phyloP scores from a whole-genome alignment of 257 asterid species.

The Fraxinus excelsior region DNA sequence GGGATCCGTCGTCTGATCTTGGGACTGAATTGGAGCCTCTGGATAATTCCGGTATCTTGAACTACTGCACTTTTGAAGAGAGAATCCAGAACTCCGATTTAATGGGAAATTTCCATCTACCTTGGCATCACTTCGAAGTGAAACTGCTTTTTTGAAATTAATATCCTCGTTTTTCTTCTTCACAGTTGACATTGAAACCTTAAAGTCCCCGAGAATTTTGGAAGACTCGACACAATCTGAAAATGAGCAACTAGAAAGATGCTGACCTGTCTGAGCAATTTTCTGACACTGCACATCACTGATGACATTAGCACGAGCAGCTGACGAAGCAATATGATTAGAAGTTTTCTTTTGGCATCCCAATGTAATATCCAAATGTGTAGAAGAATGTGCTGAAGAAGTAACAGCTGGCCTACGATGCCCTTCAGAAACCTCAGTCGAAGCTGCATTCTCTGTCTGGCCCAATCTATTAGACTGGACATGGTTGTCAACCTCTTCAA shows the following conservation, averaged over 20 bases:
- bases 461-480: slow-evolving; percentile 26
- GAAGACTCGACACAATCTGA: slow-evolving; percentile 44
- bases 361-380: slow-evolving; percentile 28
- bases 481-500: slow-evolving; percentile 31
- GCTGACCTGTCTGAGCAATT: slow-evolving; percentile 33
- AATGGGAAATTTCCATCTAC: slow-evolving; percentile 36
- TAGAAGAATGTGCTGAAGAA: slow-evolving; percentile 30
- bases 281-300: slow-evolving; percentile 35
- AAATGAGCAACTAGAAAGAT: slow-evolving; percentile 30
- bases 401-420: slow-evolving; percentile 25
- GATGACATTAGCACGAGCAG: slow-evolving; percentile 31
- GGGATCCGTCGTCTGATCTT: slow-evolving; percentile 32
- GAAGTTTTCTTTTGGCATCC: slow-evolving; percentile 34
- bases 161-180: slow-evolving; percentile 45
- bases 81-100: slow-evolving; percentile 34
- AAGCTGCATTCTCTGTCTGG: slow-evolving; percentile 29
- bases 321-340: slow-evolving; percentile 20
- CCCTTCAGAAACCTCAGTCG: slow-evolving; percentile 35
- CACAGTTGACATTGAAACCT: slow-evolving; percentile 46
- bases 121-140: slow-evolving; percentile 36
- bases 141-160: slow-evolving; percentile 36
- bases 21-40: slow-evolving; percentile 38
- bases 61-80: slow-evolving; percentile 56
- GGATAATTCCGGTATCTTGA: slow-evolving; percentile 33
- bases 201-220: slow-evolving; percentile 51